Evolutionary conservation across 306 rosid species (phyloP).

Genomic region (Malus fusca): DNA sequence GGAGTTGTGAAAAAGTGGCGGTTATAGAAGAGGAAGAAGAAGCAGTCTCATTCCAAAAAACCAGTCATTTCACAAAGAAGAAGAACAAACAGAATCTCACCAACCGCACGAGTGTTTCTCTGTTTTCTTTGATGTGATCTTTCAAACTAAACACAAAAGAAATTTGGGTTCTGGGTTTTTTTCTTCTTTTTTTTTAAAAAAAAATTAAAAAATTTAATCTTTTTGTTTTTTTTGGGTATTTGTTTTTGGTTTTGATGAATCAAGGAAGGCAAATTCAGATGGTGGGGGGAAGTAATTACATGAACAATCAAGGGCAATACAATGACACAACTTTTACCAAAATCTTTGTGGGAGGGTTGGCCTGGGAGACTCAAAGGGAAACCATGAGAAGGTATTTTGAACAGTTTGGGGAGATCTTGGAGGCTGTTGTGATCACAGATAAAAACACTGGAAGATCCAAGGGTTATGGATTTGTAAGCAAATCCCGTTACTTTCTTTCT

Average conservation of each 20-base stretch:
- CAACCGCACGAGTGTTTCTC: conserved; percentile 49
- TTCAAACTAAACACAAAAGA: conserved; percentile 22
- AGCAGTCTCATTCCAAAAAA: neutral
- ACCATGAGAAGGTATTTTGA: conserved; percentile 87
- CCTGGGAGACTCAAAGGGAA: conserved; percentile 95
- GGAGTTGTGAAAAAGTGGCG: conserved; percentile 35
- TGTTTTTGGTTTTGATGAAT: conserved; percentile 37
- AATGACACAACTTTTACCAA: conserved; percentile 87
- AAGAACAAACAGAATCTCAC: conserved; percentile 22
- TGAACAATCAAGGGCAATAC: conserved; percentile 33
- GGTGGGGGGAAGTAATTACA: conserved; percentile 44
- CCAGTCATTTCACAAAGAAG: neutral
- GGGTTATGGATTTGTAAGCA: conserved; percentile 94
- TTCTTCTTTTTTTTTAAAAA: neutral
- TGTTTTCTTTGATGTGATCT: conserved; percentile 45
- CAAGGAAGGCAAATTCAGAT: conserved; percentile 68
- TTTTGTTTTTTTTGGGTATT: conserved; percentile 1
- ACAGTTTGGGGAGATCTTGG: conserved; percentile 90
- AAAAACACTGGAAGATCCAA: conserved; percentile 94
- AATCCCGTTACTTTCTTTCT: neutral
- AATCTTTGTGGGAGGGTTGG: conserved; percentile 92
- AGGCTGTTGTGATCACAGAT: conserved; percentile 93
- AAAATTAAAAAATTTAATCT: neutral
- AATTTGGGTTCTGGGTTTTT: conserved; percentile 23
- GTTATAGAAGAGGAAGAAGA: conserved; percentile 10